phyloP scores from a whole-genome alignment of 192 early-diverging fungal genomes.

The Funneliformis geosporum region DNA sequence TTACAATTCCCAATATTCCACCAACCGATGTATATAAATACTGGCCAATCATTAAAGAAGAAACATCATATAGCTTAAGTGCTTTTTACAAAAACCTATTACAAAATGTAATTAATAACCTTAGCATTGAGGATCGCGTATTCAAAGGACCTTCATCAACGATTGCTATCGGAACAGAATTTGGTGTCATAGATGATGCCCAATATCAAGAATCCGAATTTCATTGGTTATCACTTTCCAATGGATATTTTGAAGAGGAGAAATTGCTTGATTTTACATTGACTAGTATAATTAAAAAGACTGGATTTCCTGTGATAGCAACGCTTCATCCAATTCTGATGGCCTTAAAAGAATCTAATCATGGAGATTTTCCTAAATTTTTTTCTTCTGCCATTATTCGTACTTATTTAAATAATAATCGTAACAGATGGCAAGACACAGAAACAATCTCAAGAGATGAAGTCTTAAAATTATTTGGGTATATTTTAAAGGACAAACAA shows the following conservation, averaged over 20 bases:
- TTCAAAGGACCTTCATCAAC: not conserved
- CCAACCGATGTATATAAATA: not conserved
- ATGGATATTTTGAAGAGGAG: conserved; percentile 1
- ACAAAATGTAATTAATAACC: not conserved
- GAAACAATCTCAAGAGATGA: not conserved
- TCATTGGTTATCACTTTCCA: not conserved
- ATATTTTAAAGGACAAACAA: not conserved
- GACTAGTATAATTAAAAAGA: not conserved
- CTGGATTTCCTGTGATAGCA: conserved; percentile 4
- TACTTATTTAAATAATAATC: not conserved
- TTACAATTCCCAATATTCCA: not conserved
- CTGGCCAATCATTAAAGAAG: not conserved
- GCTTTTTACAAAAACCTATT: not conserved
- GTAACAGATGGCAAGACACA: not conserved
- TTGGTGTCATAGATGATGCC: no score
- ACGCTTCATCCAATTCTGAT: not conserved
- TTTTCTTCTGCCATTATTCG: not conserved
- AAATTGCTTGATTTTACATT: not conserved
- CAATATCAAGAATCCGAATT: not conserved
- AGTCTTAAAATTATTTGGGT: not conserved
- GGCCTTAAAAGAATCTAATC: not conserved
- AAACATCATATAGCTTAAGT: not conserved
- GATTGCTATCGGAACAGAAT: not conserved
- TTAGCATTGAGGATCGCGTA: not conserved
- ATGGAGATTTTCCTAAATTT: not conserved